Conservation (phyloP, 2,329 filamentous ascomycete genomes). For the Didymella pinodella region DNA sequence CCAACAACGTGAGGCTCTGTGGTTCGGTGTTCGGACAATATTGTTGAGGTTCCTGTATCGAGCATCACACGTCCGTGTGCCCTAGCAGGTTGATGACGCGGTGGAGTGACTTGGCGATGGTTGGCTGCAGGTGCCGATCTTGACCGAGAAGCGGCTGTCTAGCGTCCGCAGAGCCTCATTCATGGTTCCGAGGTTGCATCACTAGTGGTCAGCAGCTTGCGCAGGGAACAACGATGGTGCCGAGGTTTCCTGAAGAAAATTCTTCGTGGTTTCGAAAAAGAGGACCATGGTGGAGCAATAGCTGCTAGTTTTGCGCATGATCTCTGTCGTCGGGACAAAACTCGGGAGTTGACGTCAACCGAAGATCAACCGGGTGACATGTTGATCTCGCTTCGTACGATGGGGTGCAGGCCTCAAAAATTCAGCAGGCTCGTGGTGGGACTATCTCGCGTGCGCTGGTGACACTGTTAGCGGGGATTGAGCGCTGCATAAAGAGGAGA, state of each 20-base stretch:
- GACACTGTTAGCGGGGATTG: slow-evolving; percentile 15
- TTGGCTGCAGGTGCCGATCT: slow-evolving; percentile 30
- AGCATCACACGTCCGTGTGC: slow-evolving; percentile 12
- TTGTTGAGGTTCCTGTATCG: slow-evolving; percentile 14
- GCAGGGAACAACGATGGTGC: slow-evolving; percentile 15
- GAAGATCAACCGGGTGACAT: slow-evolving; percentile 20
- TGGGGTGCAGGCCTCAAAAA: slow-evolving; percentile 9
- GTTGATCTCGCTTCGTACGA: slow-evolving; percentile 10
- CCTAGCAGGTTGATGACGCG: slow-evolving; percentile 1
- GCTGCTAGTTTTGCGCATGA: slow-evolving; percentile 20
- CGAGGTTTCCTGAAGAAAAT: slow-evolving; percentile 26
- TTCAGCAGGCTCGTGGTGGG: slow-evolving; percentile 7
- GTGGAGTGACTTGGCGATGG: slow-evolving; percentile 17
- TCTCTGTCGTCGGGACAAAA: slow-evolving; percentile 23
- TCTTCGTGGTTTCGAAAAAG: slow-evolving; percentile 33
- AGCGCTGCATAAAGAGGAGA: slow-evolving; percentile 10
- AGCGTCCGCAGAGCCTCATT: slow-evolving; percentile 25
- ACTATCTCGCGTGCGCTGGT: slow-evolving; percentile 13
- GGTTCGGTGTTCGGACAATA: slow-evolving; percentile 9
- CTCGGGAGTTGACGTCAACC: slow-evolving; percentile 19
- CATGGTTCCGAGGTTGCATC: slow-evolving; percentile 31
- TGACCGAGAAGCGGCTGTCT: slow-evolving; percentile 28
- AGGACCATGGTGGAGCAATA: slow-evolving; percentile 30
- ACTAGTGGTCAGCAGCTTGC: slow-evolving; percentile 31
- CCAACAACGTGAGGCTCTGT: slow-evolving; percentile 12